These are phyloP conservation scores for Neoboletus magnificus DNA, from an alignment of 768 basidiomycete genomes.

Conservation along the genomic window DNA sequence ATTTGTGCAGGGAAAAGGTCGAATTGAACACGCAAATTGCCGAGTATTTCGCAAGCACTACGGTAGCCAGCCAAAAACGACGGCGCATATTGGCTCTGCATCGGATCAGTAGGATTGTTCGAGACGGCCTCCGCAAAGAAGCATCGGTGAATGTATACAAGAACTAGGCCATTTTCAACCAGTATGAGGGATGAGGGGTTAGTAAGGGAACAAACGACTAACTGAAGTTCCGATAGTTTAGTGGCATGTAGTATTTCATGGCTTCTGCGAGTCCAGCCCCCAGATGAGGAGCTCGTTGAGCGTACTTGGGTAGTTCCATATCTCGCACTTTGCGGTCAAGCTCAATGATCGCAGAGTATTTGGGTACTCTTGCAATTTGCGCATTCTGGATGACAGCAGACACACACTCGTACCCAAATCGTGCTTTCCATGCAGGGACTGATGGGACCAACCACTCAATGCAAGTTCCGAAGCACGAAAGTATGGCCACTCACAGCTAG, in stretches of 20 bases:
- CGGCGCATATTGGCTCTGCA: slow-evolving; percentile 63
- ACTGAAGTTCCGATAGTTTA: slow-evolving; percentile 71
- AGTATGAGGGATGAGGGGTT: background rate
- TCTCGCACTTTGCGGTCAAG: slow-evolving; percentile 65
- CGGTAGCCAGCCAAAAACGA: slow-evolving; percentile 68
- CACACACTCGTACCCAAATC: slow-evolving; percentile 62
- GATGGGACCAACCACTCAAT: background rate
- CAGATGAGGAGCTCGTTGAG: slow-evolving; percentile 46
- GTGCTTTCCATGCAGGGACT: slow-evolving; percentile 72
- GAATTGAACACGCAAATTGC: slow-evolving; percentile 47
- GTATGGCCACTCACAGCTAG: slow-evolving; percentile 49
- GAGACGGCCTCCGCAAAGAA: slow-evolving; percentile 74
- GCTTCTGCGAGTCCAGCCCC: slow-evolving; percentile 53
- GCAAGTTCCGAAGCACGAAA: background rate
- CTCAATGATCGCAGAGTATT: slow-evolving; percentile 59
- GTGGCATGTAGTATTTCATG: slow-evolving; percentile 76
- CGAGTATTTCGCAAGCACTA: slow-evolving; percentile 58
- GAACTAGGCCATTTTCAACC: slow-evolving; percentile 37
- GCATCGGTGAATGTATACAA: slow-evolving; percentile 70
- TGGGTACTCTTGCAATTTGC: slow-evolving; percentile 60
- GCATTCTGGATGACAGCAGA: slow-evolving; percentile 67
- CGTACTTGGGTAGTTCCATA: slow-evolving; percentile 63
- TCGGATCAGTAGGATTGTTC: slow-evolving; percentile 61
- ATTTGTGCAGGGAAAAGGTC: slow-evolving; percentile 53
- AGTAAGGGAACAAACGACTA: slow-evolving; percentile 20